Evolutionary conservation across 139 green algal species (phyloP).

Genomic region (Volvox reticuliferus): DNA sequence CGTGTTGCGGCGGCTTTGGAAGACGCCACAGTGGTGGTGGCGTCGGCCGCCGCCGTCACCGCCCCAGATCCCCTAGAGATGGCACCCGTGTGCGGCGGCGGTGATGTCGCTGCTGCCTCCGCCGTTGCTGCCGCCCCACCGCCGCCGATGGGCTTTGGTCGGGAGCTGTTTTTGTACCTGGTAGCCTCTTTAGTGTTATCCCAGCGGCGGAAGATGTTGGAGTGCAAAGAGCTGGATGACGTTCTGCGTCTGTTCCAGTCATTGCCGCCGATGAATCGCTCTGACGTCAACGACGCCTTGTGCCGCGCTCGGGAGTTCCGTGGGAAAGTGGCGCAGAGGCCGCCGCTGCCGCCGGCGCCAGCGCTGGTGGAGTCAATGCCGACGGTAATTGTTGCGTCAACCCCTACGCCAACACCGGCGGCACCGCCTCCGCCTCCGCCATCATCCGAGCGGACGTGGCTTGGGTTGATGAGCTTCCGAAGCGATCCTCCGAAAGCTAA

Average conservation of each 20-base stretch:
- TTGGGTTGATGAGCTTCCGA: not conserved
- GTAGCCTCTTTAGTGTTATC: slow-evolving; percentile 71
- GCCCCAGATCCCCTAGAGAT: too few species aligned
- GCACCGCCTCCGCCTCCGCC: not conserved
- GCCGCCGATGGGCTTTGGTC: not conserved
- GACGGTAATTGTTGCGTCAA: not conserved
- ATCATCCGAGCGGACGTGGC: not conserved
- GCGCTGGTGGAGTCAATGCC: not conserved
- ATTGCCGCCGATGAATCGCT: not conserved
- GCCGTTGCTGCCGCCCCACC: too few species aligned
- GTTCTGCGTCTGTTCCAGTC: slow-evolving; percentile 79
- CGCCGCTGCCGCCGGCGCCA: not conserved
- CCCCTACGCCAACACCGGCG: not conserved
- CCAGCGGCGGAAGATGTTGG: slow-evolving; percentile 67
- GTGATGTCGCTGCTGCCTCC: too few species aligned
- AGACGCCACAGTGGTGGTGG: not conserved
- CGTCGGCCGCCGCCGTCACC: not conserved
- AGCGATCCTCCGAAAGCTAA: not conserved
- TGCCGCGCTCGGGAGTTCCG: slow-evolving; percentile 3
- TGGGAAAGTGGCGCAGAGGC: not conserved
- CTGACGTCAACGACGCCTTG: not conserved
- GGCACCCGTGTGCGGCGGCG: too few species aligned
- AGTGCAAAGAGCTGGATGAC: slow-evolving; percentile 78
- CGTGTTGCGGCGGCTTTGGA: not conserved
- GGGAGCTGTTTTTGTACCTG: slow-evolving; percentile 75